Evolutionary conservation across 2,329 filamentous ascomycete species (phyloP).

Genomic region (Colletotrichum orchidophilum): DNA sequence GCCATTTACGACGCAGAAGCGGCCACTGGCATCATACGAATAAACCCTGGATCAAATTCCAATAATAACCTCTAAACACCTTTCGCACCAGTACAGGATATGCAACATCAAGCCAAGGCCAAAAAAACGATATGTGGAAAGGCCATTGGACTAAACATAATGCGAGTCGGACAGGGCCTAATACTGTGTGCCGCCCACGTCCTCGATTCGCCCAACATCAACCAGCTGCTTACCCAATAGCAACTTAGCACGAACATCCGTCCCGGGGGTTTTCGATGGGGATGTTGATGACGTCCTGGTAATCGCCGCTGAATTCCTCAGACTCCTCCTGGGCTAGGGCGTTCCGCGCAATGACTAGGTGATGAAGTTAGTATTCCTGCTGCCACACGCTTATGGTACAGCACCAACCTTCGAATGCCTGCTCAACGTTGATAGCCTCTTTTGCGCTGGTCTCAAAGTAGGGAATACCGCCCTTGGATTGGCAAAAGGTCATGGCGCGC

Average conservation of each 20-base stretch:
- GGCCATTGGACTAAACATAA: conserved; percentile 30
- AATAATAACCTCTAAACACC: conserved; percentile 34
- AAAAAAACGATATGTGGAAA: conserved; percentile 30
- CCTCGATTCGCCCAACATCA: conserved; percentile 12
- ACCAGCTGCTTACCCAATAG: conserved; percentile 5
- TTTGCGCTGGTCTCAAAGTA: conserved; percentile 99
- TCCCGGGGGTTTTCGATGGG: conserved; percentile 94
- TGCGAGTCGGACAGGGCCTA: conserved; percentile 15
- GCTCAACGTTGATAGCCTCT: conserved; percentile 98
- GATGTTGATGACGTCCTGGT: conserved; percentile 98
- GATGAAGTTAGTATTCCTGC: conserved; percentile 27
- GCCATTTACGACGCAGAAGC: background rate
- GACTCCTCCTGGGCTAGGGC: conserved; percentile 96
- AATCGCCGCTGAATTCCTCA: conserved; percentile 96
- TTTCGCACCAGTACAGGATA: conserved; percentile 34
- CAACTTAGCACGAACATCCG: conserved; percentile 71
- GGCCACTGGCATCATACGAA: background rate
- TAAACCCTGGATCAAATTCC: conserved; percentile 27
- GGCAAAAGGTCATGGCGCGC: conserved; percentile 95
- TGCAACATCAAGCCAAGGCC: conserved; percentile 35
- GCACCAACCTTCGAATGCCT: conserved; percentile 71
- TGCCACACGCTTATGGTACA: background rate
- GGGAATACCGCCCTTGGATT: conserved; percentile 95
- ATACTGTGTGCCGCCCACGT: conserved; percentile 10
- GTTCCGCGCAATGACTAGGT: conserved; percentile 90